Base-by-base conservation (phyloP, 108 stramenopile species). In the Pseudonitzschia pungens region DNA sequence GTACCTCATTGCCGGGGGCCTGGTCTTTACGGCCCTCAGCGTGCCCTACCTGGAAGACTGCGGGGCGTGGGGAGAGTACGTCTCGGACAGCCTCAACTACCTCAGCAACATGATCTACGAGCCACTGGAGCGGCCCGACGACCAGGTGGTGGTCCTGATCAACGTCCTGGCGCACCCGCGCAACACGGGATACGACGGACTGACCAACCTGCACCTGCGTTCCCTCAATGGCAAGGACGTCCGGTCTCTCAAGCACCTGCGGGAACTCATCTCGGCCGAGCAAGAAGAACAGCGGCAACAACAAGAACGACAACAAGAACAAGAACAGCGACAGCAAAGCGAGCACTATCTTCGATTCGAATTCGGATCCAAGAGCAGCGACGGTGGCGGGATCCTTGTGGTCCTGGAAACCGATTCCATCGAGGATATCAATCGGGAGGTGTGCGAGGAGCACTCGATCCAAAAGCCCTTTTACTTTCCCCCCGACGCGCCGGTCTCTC, bases 11-110 rank as follows among this genome's bases (percentile, higher is more conserved):
- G 64, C 75, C 26, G 84, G 77, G 7, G 88, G 86, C 16, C 75
- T 89, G 66, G 88, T 89, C 40, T 86, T 86, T 76, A 70, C 79
- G 5, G 72, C 83, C 45, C 60, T 88, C 7, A 81, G 84, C 41
- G 71, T 83, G 0, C 83, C 77, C 1, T 86, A 86, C 64, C 41
- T 86, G 4, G 83, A 86, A 51, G 87, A 84, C 22, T 77, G 74
- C 54, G 72, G 70, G 16, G 86, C 86, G 22, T 86, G 81, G 81
- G 78, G 63, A 29, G 81, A 84, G 33, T 86, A 79, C 41, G 74
- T 83, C 64, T 79, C 83, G 4, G 83, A 84, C 59, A 50, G 68
- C 32, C 58, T 86, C 11, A 83, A 80, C 14, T 72, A 84, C 62
- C 81, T 86, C 36, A 29, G 76, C 20, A 74, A 74, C 68, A 69